Base-by-base conservation (phyloP, 495 filamentous ascomycete genomes). In the Parmelia sp. region DNA sequence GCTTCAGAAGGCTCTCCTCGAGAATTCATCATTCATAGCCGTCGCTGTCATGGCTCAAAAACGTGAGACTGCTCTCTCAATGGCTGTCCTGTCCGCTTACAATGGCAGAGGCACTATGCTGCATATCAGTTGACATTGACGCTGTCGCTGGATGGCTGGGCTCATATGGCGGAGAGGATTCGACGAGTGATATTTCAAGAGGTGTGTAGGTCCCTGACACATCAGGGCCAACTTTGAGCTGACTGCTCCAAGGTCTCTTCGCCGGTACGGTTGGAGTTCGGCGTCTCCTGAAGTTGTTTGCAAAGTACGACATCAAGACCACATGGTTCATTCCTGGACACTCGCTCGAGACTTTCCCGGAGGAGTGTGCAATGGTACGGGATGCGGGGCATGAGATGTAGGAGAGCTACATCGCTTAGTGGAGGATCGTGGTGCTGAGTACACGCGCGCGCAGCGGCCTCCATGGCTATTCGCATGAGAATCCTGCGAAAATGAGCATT, bases 321-420 rank as follows among this genome's bases (percentile, higher is more conserved):
- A 90, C 88, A 10, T 92, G 87, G 86, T 92, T 93, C 73, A 91
- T 93, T 64, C 89, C 89, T 0, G 89, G 88, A 0, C 89, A 93
- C 73, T 86, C 84, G 0, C 81, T 93, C 21, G 89, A 93, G 65
- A 90, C 81, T 19, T 92, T 91, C 70, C 89, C 88, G 0, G 86
- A 89, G 70, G 87, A 91, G 69, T 89, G 86, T 69, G 83, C 84
- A 35, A 80, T 83, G 76, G 80, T 93, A 36, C 79, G 86, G n/a
- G 89, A 92, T 63, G 78, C 82, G 5, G 89, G 89, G 2, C 89
- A 91, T 70, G 89, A 92, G 71, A 91, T 92, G 74, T 75, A 66
- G 25, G 42, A 40, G 7, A 29, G 9, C 42, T 15, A 44, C 0
- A 23, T 5, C 31, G 19, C n/a, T 19, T 27, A 31, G 23, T 12